Base-by-base conservation (phyloP, 768 basidiomycete genomes). In the Tulasnella sp. region DNA sequence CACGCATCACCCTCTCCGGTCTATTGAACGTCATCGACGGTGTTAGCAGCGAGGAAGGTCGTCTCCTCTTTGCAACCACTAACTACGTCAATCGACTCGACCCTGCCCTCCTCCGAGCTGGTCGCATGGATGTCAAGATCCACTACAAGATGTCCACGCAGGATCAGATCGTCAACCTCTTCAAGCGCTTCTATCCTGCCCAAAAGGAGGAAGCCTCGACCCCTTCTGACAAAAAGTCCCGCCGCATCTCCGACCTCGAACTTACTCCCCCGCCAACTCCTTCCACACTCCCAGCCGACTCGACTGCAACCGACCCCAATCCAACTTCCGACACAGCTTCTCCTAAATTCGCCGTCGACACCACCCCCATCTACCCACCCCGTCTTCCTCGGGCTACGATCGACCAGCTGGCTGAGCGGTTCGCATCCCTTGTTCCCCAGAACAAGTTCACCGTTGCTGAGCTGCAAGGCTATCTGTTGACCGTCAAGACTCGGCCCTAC, bases 11-110 rank as follows among this genome's bases (percentile, higher is more conserved):
- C 1, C 86, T 92, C 16, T 90, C 89, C 0, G 90, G 90, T 0
- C 83, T 91, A 14, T 83, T 92, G 42, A 92, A 92, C 83, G 89
- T 91, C 9, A 85, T 91, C 31, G 91, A 92, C 82, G 91, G 91
- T 3, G 88, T 91, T 18, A 89, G 80, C 3, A 90, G 90, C 83
- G 90, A 91, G 81, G 91, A 91, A 83, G 91, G 91, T 16, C 90
- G 89, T 81, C 84, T 92, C 22, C 89, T 91, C 82, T 91, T 92
- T 79, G 90, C 90, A 0, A 92, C 91, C 14, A 90, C 90, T 0
- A 91, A 91, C 82, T 87, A 90, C 80, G 84, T 90, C 28, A 90
- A 91, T 76, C 87, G 87, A n/a, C 85, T 91, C 9, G 90, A 91
- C 82, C 84, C 89, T 0, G 91, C 91, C 0, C 85, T 92, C 24